phyloP scores from a whole-genome alignment of 805 yeast species.

The Saccharomycopsis amapae region DNA sequence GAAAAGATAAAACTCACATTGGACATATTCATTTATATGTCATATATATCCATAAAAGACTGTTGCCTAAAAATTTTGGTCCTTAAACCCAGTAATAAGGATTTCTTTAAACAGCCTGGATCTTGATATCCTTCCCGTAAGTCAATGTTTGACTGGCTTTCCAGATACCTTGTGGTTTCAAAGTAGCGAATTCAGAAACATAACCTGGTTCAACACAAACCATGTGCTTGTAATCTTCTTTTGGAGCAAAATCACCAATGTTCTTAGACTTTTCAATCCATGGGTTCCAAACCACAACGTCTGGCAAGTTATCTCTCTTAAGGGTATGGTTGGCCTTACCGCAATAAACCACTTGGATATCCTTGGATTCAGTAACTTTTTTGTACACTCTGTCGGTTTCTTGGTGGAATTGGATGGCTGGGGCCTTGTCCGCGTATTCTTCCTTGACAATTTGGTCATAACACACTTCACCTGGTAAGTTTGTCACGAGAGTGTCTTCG shows the following conservation, averaged over 20 bases:
- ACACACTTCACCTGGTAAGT: conserved; percentile 64
- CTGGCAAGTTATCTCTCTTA: conserved; percentile 53
- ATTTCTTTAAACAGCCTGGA: conserved; percentile 46
- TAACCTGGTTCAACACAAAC: conserved; percentile 93
- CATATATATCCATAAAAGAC: too few species aligned
- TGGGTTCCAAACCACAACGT: conserved; percentile 94
- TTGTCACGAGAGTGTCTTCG: conserved; percentile 68
- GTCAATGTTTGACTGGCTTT: conserved; percentile 52
- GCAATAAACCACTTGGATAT: conserved; percentile 59
- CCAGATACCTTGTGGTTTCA: conserved; percentile 75
- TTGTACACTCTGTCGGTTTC: conserved; percentile 85
- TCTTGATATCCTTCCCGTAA: conserved; percentile 52
- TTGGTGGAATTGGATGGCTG: conserved; percentile 61
- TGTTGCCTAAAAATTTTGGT: not conserved
- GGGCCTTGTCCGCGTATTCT: conserved; percentile 62
- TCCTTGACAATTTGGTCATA: conserved; percentile 69
- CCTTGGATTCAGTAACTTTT: conserved; percentile 44
- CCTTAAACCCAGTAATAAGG: not conserved
- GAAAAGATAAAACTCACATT: too few species aligned
- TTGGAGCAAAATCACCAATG: conserved; percentile 87
- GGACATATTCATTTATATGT: not conserved
- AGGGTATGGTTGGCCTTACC: conserved; percentile 69
- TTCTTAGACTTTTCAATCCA: conserved; percentile 79
- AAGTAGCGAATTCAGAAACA: conserved; percentile 58
- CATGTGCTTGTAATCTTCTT: conserved; percentile 77